phyloP scores from a whole-genome alignment of 2,329 filamentous ascomycete species.

The Cladophialophora exuberans region DNA sequence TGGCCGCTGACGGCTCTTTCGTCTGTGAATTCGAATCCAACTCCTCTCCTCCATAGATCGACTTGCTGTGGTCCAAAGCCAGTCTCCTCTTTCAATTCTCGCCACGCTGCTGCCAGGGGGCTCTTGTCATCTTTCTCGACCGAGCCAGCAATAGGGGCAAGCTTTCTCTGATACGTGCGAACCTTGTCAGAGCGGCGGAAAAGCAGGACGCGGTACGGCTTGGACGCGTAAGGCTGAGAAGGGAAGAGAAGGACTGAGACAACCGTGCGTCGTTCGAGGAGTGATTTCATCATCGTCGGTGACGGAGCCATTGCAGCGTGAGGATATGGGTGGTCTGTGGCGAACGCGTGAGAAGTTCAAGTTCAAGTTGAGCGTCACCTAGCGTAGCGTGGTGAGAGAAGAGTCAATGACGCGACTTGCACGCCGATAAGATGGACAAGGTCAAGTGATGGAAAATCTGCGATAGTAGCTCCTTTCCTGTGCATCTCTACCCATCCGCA shows the following conservation, averaged over 20 bases:
- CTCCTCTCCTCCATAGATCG: conserved; percentile 59
- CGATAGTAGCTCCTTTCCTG: no score
- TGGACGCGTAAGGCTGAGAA: conserved; percentile 25
- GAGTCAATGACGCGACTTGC: no score
- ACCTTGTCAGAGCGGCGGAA: conserved; percentile 65
- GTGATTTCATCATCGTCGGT: not conserved
- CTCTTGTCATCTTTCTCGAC: conserved; percentile 58
- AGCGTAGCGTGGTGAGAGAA: no score
- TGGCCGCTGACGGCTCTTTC: conserved; percentile 44
- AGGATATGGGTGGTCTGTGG: not conserved
- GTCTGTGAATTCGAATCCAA: conserved; percentile 62
- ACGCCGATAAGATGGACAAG: no score
- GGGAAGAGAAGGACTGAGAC: conserved; percentile 52
- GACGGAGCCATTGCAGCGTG: conserved; percentile 10
- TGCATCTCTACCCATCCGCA: no score
- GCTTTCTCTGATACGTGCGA: conserved; percentile 62
- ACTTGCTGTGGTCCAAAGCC: conserved; percentile 53
- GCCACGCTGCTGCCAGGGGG: conserved; percentile 62
- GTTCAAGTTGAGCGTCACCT: no score
- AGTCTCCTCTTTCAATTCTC: conserved; percentile 67
- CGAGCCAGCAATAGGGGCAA: conserved; percentile 65
- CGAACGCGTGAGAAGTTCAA: no score
- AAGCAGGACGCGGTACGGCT: conserved; percentile 55
- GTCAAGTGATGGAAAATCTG: no score
- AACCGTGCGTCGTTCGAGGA: conserved; percentile 37